These are phyloP conservation scores for Ceratocystis colombiana DNA, from an alignment of 2,329 filamentous ascomycete species.

Conservation along the genomic window DNA sequence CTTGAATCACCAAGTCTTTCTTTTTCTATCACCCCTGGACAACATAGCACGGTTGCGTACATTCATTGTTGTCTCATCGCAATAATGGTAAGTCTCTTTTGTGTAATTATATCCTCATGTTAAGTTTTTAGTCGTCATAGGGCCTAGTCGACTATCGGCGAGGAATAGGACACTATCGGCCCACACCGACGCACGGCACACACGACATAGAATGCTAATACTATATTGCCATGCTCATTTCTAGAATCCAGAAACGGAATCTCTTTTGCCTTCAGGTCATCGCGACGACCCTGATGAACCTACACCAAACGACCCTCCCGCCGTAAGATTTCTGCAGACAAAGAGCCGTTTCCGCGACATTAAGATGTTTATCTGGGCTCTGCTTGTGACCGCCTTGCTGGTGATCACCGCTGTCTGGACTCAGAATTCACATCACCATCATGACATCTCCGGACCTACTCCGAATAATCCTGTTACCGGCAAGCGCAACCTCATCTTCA, in stretches of 20 bases:
- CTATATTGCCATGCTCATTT: not conserved
- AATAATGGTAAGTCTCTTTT: constrained; percentile 24
- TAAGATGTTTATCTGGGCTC: constrained; percentile 69
- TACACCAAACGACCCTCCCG: constrained; percentile 28
- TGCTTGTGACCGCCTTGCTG: constrained; percentile 67
- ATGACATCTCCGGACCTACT: constrained; percentile 30
- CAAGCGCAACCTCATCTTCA: constrained; percentile 94
- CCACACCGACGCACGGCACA: not conserved
- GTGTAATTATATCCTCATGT: not conserved
- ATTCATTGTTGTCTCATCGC: constrained; percentile 8
- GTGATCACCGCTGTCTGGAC: constrained; percentile 69
- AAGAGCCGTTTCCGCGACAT: constrained; percentile 53
- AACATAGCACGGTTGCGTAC: not conserved
- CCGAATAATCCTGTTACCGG: constrained; percentile 33
- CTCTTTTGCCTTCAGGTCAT: constrained; percentile 32
- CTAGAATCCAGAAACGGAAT: constrained; percentile 25
- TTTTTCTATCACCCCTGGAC: not conserved
- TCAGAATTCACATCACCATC: constrained; percentile 63
- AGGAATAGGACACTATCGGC: not conserved
- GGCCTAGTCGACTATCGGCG: not conserved
- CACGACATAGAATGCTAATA: not conserved
- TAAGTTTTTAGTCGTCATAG: not conserved
- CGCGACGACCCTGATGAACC: constrained; percentile 31
- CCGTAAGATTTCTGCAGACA: constrained; percentile 22
- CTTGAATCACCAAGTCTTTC: not conserved